Percentiles rank a stretch among this genome's conserved stretches.
These are phyloP conservation scores for Hypericum perforatum DNA, from an alignment of 345 rosid genomes.

Conservation along the genomic window DNA sequence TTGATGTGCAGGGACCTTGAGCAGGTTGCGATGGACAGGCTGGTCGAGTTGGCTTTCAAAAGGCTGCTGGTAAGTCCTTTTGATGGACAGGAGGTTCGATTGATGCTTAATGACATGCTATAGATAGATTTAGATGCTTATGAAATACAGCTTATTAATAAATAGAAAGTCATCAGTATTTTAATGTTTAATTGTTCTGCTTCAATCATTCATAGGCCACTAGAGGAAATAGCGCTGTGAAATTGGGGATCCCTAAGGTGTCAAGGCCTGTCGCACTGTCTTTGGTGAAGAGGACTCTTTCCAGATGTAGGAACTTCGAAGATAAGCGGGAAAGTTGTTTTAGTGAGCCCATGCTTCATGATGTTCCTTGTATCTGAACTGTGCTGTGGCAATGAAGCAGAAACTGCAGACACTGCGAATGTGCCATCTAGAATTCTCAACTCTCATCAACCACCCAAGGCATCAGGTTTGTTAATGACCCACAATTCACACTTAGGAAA, in stretches of 20 bases:
- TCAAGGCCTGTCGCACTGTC: conserved; percentile 41
- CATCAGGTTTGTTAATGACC: conserved; percentile 23
- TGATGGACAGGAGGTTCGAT: conserved; percentile 3
- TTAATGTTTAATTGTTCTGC: conserved; percentile 7
- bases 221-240: conserved; percentile 33
- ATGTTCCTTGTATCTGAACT: conserved; percentile 30
- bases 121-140: too few species aligned
- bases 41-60: conserved; percentile 45
- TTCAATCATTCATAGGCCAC: conserved; percentile 34
- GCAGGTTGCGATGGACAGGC: conserved; percentile 45
- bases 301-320: conserved; percentile 42
- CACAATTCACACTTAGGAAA: too few species aligned
- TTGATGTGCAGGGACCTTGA: conserved; percentile 34
- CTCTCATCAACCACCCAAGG: conserved; percentile 9
- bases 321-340: conserved; percentile 55
- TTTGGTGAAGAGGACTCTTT: conserved; percentile 43
- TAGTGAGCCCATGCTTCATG: conserved; percentile 37
- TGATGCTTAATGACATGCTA: too few species aligned
- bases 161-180: not conserved
- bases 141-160: too few species aligned
- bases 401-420: conserved; percentile 11
- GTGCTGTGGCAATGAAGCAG: conserved; percentile 14
- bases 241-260: conserved; percentile 34
- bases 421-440: conserved; percentile 12
- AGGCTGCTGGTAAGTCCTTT: conserved; percentile 31